Percentiles rank a stretch among this genome's conserved stretches.
Evolutionary conservation across 75 land plant species (phyloP).

Genomic region (Picea glauca): DNA sequence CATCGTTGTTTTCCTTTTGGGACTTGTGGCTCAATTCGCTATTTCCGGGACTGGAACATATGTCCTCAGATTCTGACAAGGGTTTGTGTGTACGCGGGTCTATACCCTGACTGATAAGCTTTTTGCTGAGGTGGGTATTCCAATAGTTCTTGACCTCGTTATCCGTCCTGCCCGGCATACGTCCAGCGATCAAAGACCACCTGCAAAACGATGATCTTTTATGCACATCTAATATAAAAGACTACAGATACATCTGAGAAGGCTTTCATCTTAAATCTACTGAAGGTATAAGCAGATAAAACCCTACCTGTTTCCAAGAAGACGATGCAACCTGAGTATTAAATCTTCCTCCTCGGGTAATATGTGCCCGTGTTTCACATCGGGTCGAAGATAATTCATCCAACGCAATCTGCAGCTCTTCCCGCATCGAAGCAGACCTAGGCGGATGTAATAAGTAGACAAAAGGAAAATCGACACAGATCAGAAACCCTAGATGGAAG

Average conservation of each 20-base stretch:
- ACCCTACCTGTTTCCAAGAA: constrained; percentile 64
- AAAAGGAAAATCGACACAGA: too few species aligned
- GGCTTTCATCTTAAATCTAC: too few species aligned
- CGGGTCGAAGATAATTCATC: constrained; percentile 62
- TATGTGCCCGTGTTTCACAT: constrained; percentile 56
- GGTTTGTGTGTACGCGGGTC: constrained; percentile 16
- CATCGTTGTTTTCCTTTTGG: too few species aligned
- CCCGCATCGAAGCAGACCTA: constrained; percentile 54
- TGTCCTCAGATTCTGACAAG: not conserved
- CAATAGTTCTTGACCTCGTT: constrained; percentile 13
- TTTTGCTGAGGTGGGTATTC: constrained; percentile 15
- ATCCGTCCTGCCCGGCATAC: constrained; percentile 12
- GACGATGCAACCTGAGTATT: constrained; percentile 45
- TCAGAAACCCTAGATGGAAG: too few species aligned
- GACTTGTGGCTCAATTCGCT: not conserved
- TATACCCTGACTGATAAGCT: constrained; percentile 8
- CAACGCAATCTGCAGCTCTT: constrained; percentile 70
- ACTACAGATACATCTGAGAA: too few species aligned
- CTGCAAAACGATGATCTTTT: not conserved
- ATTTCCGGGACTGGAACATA: not conserved
- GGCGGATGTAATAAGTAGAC: not conserved
- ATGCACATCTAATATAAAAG: too few species aligned
- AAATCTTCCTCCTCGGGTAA: constrained; percentile 51
- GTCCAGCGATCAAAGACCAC: constrained; percentile 14
- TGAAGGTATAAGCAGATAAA: too few species aligned